Conservation (phyloP, 2,329 filamentous ascomycete genomes). For the Gliomastix tumulicola region DNA sequence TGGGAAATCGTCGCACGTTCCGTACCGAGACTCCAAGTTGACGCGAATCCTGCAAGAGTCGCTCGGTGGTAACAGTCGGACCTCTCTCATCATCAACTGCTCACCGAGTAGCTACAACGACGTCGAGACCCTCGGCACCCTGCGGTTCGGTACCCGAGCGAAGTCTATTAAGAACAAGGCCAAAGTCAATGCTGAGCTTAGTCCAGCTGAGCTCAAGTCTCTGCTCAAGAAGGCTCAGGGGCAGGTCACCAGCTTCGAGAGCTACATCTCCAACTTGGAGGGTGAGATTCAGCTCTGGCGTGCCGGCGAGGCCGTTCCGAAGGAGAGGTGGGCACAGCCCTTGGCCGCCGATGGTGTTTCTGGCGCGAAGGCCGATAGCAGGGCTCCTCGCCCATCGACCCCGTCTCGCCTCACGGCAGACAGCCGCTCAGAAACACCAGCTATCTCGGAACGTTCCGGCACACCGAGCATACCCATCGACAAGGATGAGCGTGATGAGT, state of each 20-base stretch:
- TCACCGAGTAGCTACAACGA: constrained; percentile 99
- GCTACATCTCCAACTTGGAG: constrained; percentile 77
- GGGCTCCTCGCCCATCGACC: constrained; percentile 43
- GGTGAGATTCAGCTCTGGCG: constrained; percentile 84
- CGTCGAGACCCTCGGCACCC: constrained; percentile 82
- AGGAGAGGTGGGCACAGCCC: constrained; percentile 77
- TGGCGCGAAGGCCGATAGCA: constrained; percentile 32
- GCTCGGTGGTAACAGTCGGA: constrained; percentile 93
- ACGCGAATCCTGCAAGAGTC: constrained; percentile 97
- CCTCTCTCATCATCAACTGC: constrained; percentile 98
- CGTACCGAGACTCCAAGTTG: constrained; percentile 96
- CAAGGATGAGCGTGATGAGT: constrained; percentile 96
- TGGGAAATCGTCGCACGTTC: constrained; percentile 92
- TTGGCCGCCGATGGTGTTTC: constrained; percentile 40
- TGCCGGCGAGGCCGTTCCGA: constrained; percentile 78
- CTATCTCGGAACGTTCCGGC: constrained; percentile 70
- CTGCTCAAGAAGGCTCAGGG: constrained; percentile 88
- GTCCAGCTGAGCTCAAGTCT: constrained; percentile 87
- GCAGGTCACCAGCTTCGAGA: constrained; percentile 83
- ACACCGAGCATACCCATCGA: constrained; percentile 86
- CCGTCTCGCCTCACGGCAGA: constrained; percentile 45
- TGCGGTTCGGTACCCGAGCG: constrained; percentile 90
- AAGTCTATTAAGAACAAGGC: constrained; percentile 99
- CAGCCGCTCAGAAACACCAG: constrained; percentile 54
- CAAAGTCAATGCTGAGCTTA: constrained; percentile 98